Evolutionary conservation across 352 stramenopile species (phyloP).

Genomic region (Thraustotheca clavata): DNA sequence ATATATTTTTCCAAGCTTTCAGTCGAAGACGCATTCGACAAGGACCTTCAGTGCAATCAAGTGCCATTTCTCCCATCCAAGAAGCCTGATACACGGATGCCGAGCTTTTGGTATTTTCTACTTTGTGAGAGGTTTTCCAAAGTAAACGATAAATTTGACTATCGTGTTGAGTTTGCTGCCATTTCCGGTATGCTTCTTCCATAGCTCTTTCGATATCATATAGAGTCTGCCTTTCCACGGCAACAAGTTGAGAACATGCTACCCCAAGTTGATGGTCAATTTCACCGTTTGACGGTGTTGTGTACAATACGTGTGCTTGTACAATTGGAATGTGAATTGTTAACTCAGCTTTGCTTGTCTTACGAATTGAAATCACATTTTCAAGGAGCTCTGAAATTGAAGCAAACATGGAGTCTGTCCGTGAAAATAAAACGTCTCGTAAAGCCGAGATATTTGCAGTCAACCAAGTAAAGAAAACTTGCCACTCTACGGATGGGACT

Average conservation of each 20-base stretch:
- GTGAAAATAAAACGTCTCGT: constrained; percentile 54
- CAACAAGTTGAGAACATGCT: background rate
- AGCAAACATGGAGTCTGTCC: constrained; percentile 49
- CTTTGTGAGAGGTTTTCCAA: no score
- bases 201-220: background rate
- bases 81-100: constrained; percentile 10
- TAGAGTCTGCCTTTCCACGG: background rate
- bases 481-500: background rate
- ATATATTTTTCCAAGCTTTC: constrained; percentile 13
- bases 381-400: constrained; percentile 46
- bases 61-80: background rate
- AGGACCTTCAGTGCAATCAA: constrained; percentile 46
- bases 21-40: constrained; percentile 44
- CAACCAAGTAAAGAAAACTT: constrained; percentile 62
- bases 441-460: constrained; percentile 51
- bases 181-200: background rate
- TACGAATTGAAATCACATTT: constrained; percentile 40
- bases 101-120: no score
- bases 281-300: no score
- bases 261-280: no score
- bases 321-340: background rate
- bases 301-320: no score
- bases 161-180: background rate
- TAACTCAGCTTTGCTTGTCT: constrained; percentile 22
- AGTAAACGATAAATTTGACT: no score